These are phyloP conservation scores for Bretschneidera sinensis DNA, from an alignment of 345 rosid genomes.

Conservation along the genomic window DNA sequence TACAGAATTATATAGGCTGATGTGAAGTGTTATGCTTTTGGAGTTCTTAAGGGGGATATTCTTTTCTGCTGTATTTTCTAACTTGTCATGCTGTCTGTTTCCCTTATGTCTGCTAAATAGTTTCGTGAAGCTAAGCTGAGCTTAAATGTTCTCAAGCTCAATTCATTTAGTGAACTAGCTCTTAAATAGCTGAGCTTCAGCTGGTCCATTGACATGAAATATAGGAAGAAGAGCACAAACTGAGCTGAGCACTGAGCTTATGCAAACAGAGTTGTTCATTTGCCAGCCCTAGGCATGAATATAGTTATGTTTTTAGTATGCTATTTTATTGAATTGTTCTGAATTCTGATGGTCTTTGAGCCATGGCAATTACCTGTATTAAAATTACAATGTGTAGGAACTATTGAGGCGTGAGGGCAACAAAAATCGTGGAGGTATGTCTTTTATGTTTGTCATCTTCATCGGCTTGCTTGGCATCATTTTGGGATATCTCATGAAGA, in stretches of 20 bases:
- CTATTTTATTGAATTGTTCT: too few species aligned
- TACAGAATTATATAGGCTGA: neutral
- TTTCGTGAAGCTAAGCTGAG: neutral
- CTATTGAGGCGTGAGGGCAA: constrained; percentile 40
- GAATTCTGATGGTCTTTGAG: neutral
- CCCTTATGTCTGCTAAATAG: neutral
- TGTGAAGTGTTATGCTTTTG: neutral
- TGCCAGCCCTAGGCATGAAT: neutral
- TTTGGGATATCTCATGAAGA: constrained; percentile 63
- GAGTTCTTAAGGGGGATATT: neutral
- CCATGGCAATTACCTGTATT: constrained; percentile 7
- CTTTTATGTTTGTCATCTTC: constrained; percentile 45
- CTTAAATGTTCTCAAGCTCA: neutral
- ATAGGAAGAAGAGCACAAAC: neutral
- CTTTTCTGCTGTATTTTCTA: neutral
- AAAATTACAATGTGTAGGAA: constrained; percentile 35
- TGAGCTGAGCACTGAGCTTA: neutral
- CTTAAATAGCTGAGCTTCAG: too few species aligned
- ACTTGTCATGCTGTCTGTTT: neutral
- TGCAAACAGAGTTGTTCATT: neutral
- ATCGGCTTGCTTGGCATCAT: constrained; percentile 58
- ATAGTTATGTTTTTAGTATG: neutral
- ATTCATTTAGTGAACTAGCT: neutral
- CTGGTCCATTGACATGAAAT: neutral
- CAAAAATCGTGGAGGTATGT: constrained; percentile 44